Conservation (phyloP, 352 stramenopile genomes). For the Phytophthora uliginosa region DNA sequence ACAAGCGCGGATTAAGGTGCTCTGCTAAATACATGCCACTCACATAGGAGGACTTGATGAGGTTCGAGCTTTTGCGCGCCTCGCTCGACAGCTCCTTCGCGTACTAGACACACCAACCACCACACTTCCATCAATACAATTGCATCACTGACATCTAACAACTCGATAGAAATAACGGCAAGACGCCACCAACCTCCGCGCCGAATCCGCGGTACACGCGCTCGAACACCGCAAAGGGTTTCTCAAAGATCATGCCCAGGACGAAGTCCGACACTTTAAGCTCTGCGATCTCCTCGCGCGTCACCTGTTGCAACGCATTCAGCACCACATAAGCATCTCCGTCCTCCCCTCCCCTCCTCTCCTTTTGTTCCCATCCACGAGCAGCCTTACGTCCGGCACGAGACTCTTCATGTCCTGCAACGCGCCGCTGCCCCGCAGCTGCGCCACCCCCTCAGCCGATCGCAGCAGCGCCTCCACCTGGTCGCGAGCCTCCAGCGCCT, state of each 20-base stretch:
- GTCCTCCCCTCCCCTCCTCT: neutral
- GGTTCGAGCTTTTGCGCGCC: constrained; percentile 80
- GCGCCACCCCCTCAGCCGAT: constrained; percentile 64
- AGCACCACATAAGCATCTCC: neutral
- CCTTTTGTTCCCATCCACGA: neutral
- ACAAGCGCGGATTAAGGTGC: neutral
- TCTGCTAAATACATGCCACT: constrained; percentile 12
- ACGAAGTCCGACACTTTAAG: constrained; percentile 86
- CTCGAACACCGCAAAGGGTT: constrained; percentile 76
- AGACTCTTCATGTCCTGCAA: constrained; percentile 75
- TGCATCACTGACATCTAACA: neutral
- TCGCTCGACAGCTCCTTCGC: constrained; percentile 86
- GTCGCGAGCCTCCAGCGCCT: constrained; percentile 56
- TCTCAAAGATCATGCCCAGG: constrained; percentile 81
- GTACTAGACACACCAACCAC: constrained; percentile 51
- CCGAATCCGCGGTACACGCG: constrained; percentile 73
- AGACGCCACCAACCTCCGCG: constrained; percentile 50
- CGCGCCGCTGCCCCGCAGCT: constrained; percentile 59
- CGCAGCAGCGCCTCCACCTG: constrained; percentile 60
- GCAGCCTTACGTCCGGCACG: constrained; percentile 59
- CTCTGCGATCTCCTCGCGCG: constrained; percentile 76
- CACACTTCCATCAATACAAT: constrained; percentile 7
- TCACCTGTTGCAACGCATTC: constrained; percentile 40
- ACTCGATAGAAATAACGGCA: neutral
- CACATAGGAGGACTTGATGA: constrained; percentile 86